Percentiles rank a stretch among this genome's conserved stretches.
These are phyloP conservation scores for Lagenidium giganteum DNA, from an alignment of 352 stramenopile species.

Conservation along the genomic window DNA sequence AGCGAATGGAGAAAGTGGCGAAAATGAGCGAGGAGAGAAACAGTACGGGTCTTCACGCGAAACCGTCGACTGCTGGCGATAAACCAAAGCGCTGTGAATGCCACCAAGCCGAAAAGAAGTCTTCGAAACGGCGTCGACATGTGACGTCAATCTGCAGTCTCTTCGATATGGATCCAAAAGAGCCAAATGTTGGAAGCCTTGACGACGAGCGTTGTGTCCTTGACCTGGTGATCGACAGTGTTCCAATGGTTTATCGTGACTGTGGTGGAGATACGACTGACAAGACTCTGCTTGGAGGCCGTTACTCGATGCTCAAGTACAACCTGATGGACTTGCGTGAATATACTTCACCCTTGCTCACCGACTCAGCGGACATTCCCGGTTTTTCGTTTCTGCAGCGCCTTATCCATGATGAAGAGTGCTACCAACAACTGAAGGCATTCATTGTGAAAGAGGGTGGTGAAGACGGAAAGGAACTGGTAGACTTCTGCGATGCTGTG, in stretches of 20 bases:
- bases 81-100: slow-evolving; percentile 18
- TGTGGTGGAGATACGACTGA: slow-evolving; percentile 81
- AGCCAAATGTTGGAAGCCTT: slow-evolving; percentile 70
- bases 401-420: slow-evolving; percentile 86
- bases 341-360: slow-evolving; percentile 35
- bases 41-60: slow-evolving; percentile 26
- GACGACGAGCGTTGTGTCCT: slow-evolving; percentile 75
- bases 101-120: slow-evolving; percentile 10
- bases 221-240: slow-evolving; percentile 78
- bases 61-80: slow-evolving; percentile 10
- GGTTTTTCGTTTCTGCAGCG: slow-evolving; percentile 86
- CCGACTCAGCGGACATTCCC: slow-evolving; percentile 52
- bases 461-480: slow-evolving; percentile 46
- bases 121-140: too few relatives aligned
- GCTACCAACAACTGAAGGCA: slow-evolving; percentile 73
- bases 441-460: slow-evolving; percentile 63
- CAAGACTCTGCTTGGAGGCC: slow-evolving; percentile 79
- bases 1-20: slow-evolving; percentile 58
- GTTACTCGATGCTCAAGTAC: slow-evolving; percentile 67
- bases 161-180: slow-evolving; percentile 71
- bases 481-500: slow-evolving; percentile 80
- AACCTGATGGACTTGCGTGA: slow-evolving; percentile 29
- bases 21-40: slow-evolving; percentile 69
- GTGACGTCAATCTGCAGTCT: slow-evolving; percentile 57
- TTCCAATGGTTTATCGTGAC: slow-evolving; percentile 84